A percentile compares a stretch with the other conserved stretches of the same genome.
These are phyloP conservation scores for Kodamaea arcana DNA, from an alignment of 1,139 yeast species.

Conservation along the genomic window DNA sequence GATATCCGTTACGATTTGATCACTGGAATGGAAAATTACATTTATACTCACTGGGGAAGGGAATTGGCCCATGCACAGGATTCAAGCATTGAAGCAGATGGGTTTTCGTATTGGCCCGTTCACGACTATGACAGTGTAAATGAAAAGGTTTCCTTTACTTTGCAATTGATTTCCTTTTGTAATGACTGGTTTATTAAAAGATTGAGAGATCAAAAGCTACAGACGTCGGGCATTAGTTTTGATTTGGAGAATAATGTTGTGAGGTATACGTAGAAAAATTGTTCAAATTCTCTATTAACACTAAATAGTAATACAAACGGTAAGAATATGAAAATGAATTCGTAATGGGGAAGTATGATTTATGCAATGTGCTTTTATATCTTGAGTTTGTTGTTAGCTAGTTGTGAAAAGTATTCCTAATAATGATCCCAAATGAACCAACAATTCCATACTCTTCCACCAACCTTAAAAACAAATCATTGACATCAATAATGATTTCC, in stretches of 20 bases:
- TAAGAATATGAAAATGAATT: no score
- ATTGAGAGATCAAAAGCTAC: slow-evolving; percentile 3
- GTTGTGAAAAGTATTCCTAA: slow-evolving; percentile 14
- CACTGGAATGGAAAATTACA: slow-evolving; percentile 34
- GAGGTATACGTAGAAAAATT: no score
- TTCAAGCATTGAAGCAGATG: slow-evolving; percentile 6
- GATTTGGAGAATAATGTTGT: slow-evolving; percentile 27
- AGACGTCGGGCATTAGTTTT: slow-evolving; percentile 12
- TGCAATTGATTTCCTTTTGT: slow-evolving; percentile 25
- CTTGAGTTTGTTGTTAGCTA: no score
- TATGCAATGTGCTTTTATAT: no score
- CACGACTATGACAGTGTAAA: slow-evolving; percentile 35
- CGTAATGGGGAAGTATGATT: slow-evolving; percentile 1
- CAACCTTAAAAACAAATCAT: slow-evolving; percentile 18
- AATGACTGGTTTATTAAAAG: slow-evolving; percentile 23
- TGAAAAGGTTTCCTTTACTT: slow-evolving; percentile 28
- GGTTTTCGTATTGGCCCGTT: slow-evolving; percentile 26
- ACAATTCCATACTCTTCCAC: slow-evolving; percentile 24
- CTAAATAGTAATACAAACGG: no score
- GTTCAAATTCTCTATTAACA: no score
- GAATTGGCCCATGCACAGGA: slow-evolving; percentile 14
- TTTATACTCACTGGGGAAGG: slow-evolving; percentile 35
- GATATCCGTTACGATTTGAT: slow-evolving; percentile 38
- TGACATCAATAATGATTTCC: slow-evolving; percentile 4
- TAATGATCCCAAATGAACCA: slow-evolving; percentile 21